Evolutionary conservation across 139 green algal species (phyloP).

Genomic region (Coelastrella sp.): DNA sequence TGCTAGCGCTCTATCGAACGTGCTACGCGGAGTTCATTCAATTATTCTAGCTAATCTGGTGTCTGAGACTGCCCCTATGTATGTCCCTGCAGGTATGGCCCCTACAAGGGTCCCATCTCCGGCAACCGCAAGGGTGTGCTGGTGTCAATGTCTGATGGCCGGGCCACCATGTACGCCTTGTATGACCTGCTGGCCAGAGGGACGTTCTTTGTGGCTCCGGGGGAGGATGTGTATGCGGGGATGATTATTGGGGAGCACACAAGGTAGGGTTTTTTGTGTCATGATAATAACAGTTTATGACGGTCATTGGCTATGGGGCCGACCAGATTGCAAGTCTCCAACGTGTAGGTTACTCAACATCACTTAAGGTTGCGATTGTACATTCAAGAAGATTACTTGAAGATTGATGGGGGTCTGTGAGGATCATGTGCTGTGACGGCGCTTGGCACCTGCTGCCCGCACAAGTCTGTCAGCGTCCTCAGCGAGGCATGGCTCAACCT

Average conservation of each 20-base stretch:
- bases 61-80: background rate
- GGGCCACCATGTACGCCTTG: conserved; percentile 75
- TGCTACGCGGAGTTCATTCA: too few species aligned
- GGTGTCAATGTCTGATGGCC: conserved; percentile 73
- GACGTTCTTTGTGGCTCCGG: conserved; percentile 81
- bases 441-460: too few species aligned
- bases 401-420: too few species aligned
- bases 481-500: too few species aligned
- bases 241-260: conserved; percentile 89
- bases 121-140: conserved; percentile 81
- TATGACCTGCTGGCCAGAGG: conserved; percentile 79
- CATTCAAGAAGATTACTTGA: too few species aligned
- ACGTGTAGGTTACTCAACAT: too few species aligned
- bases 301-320: background rate
- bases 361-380: too few species aligned
- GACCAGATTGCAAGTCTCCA: too few species aligned
- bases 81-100: conserved; percentile 41
- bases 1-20: too few species aligned
- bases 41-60: background rate
- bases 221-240: conserved; percentile 80
- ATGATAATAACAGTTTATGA: background rate
- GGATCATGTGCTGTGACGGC: too few species aligned
- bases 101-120: conserved; percentile 71
- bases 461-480: too few species aligned
- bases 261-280: background rate